Base-by-base conservation (phyloP, 2,329 filamentous ascomycete species). In the Kalaharituber pfeilii region DNA sequence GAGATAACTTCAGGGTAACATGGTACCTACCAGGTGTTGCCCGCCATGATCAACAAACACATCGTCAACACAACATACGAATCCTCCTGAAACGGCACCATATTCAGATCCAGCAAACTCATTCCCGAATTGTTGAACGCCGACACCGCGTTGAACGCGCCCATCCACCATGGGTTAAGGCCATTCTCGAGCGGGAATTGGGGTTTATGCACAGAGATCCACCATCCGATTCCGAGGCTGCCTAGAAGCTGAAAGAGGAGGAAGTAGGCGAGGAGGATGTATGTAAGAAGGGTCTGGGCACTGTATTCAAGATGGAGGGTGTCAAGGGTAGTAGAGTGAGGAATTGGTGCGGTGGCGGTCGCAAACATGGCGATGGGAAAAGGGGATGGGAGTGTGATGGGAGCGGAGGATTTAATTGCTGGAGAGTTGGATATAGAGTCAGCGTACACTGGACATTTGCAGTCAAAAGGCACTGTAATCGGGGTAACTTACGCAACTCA, bases 71-170 rank as follows among this genome's bases (percentile, higher is more conserved):
- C 49, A 20, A 63, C 57, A 42, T 74, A 75, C 58, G 72, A 71
- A 0, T 71, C 68, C 28, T 69, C 69, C 55, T 77, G 73, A 55
- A 80, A 82, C 0, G 76, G 75, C 2, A 76, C 69, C 69, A 85
- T 80, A 62, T 81, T 82, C 39, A 75, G 73, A 64, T 84, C 79
- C 11, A 83, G 67, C 30, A 83, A 69, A 20, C 75, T 76, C 78
- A 84, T 81, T 39, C 80, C 80, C n/a, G 74, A 79, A 60, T 83
- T 84, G 67, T 82, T 82, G 66, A 84, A 84, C 0, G 80, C 80
- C 18, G 78, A 81, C 3, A 78, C 74, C 1, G 77, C 77, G 57
- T 81, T 79, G 67, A 84, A 84, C 45, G 78, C 73, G 39, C 80
- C 80, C 2, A 78, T 70, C 80, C 80, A 84, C 77, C 77, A 82